Base-by-base conservation (phyloP, 2,329 filamentous ascomycete genomes). In the Ophiostoma sp. region DNA sequence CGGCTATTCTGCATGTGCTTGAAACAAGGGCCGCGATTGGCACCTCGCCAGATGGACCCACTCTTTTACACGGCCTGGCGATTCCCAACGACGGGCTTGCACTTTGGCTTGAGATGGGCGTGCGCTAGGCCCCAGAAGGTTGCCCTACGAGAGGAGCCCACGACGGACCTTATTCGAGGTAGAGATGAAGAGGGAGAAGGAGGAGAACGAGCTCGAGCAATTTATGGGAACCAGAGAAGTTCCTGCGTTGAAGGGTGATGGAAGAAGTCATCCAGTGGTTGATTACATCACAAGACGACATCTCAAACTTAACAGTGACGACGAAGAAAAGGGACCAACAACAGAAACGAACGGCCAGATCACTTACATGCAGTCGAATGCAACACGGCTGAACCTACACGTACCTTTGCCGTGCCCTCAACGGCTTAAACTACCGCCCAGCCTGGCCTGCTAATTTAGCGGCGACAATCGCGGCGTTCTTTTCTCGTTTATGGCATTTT, bases 1-100 rank as follows among this genome's bases (percentile, higher is more conserved):
- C 64, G 42, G 72, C 45, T 39, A 15, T 39, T 52, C 57, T 66
- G 68, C 72, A 73, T 73, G 72, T 73, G 72, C 57, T n/a, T 36
- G 57, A 59, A 70, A 59, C 72, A 64, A 31, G 66, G 45, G 17
- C 45, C 25, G 19, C 33, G 57, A 73, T 73, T 73, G 72, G 72
- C 59, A 8, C 4, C n/a, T 31, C 45, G 31, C 22, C 11, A 25
- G 4, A 19, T 4, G 19, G 68, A 25, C 68, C 72, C 72, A 59
- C 68, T 64, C 66, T 12, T 57, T 61, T 11, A 17, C 19, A 70
- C 22, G 36, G 64, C 42, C 22, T 48, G 31, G 33, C 31, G 48
- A 22, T 57, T 19, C 63, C 63, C 36, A 48, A 31, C 63, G 39
- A 45, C 39, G 9, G 8, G 15, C 15, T 48, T 48, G 42, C 42